A percentile compares a stretch with the other conserved stretches of the same genome.
Evolutionary conservation across 768 basidiomycete species (phyloP).

Genomic region (Collybiopsis confluens): DNA sequence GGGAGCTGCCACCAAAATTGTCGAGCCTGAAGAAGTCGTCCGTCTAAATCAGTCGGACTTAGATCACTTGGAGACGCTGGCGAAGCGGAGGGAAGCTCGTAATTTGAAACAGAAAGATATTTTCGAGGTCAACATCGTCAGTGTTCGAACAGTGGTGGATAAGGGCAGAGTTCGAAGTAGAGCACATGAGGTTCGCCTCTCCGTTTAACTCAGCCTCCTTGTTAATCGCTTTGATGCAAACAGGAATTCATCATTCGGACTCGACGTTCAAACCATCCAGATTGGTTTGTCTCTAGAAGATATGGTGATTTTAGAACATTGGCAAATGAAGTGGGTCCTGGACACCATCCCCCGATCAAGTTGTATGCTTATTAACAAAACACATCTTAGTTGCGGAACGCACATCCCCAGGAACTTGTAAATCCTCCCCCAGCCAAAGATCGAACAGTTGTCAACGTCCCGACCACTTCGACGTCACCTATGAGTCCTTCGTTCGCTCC

Average conservation of each 20-base stretch:
- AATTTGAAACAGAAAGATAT: slow-evolving; percentile 42
- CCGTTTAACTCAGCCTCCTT: slow-evolving; percentile 7
- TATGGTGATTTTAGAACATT: slow-evolving; percentile 95
- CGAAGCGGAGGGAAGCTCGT: slow-evolving; percentile 57
- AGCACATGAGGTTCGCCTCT: slow-evolving; percentile 74
- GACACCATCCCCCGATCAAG: not conserved
- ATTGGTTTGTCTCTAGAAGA: slow-evolving; percentile 85
- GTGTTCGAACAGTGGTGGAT: slow-evolving; percentile 78
- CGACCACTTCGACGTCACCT: slow-evolving; percentile 28
- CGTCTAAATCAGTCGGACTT: slow-evolving; percentile 83
- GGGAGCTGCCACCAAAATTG: slow-evolving; percentile 75
- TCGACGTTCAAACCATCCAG: slow-evolving; percentile 61
- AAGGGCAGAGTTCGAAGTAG: slow-evolving; percentile 84
- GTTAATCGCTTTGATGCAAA: slow-evolving; percentile 7
- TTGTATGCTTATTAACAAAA: slow-evolving; percentile 9
- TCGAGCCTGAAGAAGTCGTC: slow-evolving; percentile 85
- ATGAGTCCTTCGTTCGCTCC: slow-evolving; percentile 7
- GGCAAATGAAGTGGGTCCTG: slow-evolving; percentile 62
- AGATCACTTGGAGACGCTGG: slow-evolving; percentile 68
- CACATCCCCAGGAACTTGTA: slow-evolving; percentile 78
- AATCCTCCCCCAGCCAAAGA: slow-evolving; percentile 88
- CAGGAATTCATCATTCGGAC: slow-evolving; percentile 97
- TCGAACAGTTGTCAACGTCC: slow-evolving; percentile 58
- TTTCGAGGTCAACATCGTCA: slow-evolving; percentile 90
- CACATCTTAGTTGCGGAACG: slow-evolving; percentile 70